Conservation (phyloP, 371 early-diverging fungal species). For the Conidiobolus incongruus region DNA sequence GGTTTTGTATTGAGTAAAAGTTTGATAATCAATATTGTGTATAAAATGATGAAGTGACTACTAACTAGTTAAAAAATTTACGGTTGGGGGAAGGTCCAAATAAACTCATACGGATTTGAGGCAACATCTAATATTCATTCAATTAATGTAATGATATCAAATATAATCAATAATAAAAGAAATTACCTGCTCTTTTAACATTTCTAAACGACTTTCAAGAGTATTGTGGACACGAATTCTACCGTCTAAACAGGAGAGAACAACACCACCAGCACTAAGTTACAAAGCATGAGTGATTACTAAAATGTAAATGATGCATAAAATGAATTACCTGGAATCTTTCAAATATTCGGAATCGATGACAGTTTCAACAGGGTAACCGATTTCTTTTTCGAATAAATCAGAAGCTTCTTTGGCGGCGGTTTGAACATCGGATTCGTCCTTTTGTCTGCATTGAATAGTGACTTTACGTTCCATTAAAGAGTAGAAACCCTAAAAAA, state of each 20-base stretch:
- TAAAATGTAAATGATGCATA: neutral
- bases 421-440: conserved; percentile 30
- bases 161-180: neutral
- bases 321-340: conserved; percentile 14
- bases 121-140: conserved; percentile 57
- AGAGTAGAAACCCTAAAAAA: conserved; percentile 39
- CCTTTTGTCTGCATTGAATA: conserved; percentile 48
- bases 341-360: conserved; percentile 15
- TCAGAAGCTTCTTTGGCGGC: conserved; percentile 29
- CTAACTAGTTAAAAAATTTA: conserved; percentile 72
- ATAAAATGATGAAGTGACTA: no score
- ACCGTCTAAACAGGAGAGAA: conserved; percentile 47
- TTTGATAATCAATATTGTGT: no score
- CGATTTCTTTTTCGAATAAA: conserved; percentile 30
- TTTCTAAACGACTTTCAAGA: conserved; percentile 64
- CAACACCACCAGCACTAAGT: conserved; percentile 72
- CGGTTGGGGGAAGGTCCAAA: conserved; percentile 74
- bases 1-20: no score
- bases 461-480: conserved; percentile 55
- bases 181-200: conserved; percentile 39
- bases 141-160: neutral
- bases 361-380: conserved; percentile 12
- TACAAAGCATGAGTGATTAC: neutral
- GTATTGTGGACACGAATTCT: conserved; percentile 73
- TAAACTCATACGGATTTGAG: conserved; percentile 60